Conservation (phyloP, 2,329 filamentous ascomycete species). For the Epichloe baconii region DNA sequence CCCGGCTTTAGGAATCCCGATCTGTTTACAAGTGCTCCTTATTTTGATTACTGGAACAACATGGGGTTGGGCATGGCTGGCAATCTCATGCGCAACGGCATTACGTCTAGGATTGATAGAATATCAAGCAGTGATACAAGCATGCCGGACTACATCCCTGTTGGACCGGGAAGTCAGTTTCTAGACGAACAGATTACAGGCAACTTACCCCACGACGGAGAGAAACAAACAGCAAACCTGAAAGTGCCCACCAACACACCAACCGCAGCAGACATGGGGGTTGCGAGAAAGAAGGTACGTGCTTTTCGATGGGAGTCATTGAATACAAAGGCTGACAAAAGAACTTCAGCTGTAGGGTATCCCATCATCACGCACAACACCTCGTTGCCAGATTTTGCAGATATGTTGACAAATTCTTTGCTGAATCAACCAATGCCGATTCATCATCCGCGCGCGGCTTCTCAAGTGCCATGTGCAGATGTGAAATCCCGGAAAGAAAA, state of each 20-base stretch:
- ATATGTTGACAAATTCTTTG: slow-evolving; percentile 33
- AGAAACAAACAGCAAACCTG: slow-evolving; percentile 10
- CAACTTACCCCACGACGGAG: slow-evolving; percentile 21
- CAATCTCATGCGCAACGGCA: slow-evolving; percentile 5
- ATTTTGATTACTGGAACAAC: slow-evolving; percentile 16
- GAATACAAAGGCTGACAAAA: background rate
- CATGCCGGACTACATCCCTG: slow-evolving; percentile 28
- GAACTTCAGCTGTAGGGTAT: slow-evolving; percentile 8
- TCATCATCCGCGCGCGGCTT: slow-evolving; percentile 18
- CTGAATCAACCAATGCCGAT: slow-evolving; percentile 33
- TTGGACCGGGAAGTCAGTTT: slow-evolving; percentile 4
- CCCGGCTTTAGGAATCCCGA: slow-evolving; percentile 7
- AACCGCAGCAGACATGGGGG: slow-evolving; percentile 12
- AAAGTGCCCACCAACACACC: slow-evolving; percentile 32
- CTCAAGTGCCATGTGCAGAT: slow-evolving; percentile 21
- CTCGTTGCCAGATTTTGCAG: slow-evolving; percentile 22
- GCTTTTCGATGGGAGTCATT: background rate
- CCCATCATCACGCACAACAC: slow-evolving; percentile 9
- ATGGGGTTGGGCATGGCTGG: slow-evolving; percentile 9
- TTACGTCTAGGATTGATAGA: slow-evolving; percentile 6
- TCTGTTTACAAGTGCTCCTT: slow-evolving; percentile 12
- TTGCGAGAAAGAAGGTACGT: slow-evolving; percentile 10
- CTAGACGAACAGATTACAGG: slow-evolving; percentile 6
- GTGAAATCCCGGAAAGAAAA: slow-evolving; percentile 33
- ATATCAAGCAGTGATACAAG: slow-evolving; percentile 25